Base-by-base conservation (phyloP, 164 flowering plant genomes). In the Akebia trifoliata region DNA sequence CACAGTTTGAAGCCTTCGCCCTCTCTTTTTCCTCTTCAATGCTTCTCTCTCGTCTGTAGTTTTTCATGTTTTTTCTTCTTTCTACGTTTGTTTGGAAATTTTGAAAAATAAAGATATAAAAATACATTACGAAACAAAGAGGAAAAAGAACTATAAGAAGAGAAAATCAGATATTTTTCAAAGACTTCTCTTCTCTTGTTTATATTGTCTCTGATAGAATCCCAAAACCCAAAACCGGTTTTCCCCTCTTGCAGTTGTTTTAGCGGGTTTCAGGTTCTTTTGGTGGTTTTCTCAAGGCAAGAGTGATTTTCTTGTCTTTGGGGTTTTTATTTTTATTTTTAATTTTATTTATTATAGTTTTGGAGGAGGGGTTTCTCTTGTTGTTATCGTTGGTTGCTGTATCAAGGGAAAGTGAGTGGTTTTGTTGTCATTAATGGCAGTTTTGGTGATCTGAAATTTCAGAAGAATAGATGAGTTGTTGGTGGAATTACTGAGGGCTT, bases 181-280 rank as follows among this genome's bases (percentile, higher is more conserved):
- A n/a, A n/a, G 6, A 24, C 49, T 29, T 15, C 29, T 7, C 9
- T 31, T 5, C 15, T 11, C 6, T 21, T 56, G 6, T 56, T 59
- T 32, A 24, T 47, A 57, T 57, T 60, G 47, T 21, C 24, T 24
- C 31, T 26, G 5, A 32, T 28, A 30, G 30, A 50, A 39, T 53
- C 34, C 56, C 61, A 46, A 55, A 63, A 40, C 5, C 18, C 61
- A 56, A 25, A 49, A 30, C 56, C 55, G 48, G 48, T 34, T 21
- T 55, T 53, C 34, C 9, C 15, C 15, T 18, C 35, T 36, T 36
- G 4, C 38, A 22, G 20, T 20, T 14, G 24, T 25, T 20, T 39
- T 24, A 25, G 54, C 71, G 62, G 62, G 20, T 56, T 57, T 25
- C 45, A 32, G 62, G 66, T 64, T 62, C 34, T 43, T 53, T 55